Evolutionary conservation across 805 yeast species (phyloP).

Genomic region (Wickerhamiella qilinensis): DNA sequence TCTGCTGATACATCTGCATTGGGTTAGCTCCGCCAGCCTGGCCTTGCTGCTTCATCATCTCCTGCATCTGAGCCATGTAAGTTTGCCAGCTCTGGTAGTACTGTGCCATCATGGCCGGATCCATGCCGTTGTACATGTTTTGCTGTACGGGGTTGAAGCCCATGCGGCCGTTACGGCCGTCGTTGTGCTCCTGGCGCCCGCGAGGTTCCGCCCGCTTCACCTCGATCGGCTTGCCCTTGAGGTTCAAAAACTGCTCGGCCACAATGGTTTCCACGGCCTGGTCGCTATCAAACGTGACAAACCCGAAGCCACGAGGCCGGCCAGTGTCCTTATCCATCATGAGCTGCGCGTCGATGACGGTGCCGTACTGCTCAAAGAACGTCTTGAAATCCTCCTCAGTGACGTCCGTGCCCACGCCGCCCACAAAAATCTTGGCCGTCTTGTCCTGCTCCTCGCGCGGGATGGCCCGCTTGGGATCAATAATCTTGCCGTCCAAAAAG

Average conservation of each 20-base stretch:
- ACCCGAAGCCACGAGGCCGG: constrained; percentile 92
- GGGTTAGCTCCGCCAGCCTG: constrained; percentile 10
- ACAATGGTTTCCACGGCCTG: constrained; percentile 85
- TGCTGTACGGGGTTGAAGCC: constrained; percentile 6
- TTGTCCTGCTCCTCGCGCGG: constrained; percentile 95
- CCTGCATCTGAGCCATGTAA: constrained; percentile 25
- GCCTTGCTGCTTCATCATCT: constrained; percentile 22
- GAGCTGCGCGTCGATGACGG: constrained; percentile 85
- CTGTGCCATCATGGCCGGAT: constrained; percentile 27
- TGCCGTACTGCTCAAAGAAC: constrained; percentile 76
- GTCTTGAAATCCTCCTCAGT: constrained; percentile 79
- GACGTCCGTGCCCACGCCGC: constrained; percentile 90
- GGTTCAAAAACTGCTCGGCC: constrained; percentile 60
- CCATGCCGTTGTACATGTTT: constrained; percentile 20
- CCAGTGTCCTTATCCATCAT: constrained; percentile 98
- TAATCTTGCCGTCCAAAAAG: constrained; percentile 83
- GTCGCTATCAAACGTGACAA: constrained; percentile 87
- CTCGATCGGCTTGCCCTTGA: constrained; percentile 55
- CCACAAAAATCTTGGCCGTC: constrained; percentile 92
- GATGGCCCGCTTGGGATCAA: constrained; percentile 94
- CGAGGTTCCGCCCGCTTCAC: constrained; percentile 31
- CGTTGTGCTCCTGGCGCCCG: constrained; percentile 11
- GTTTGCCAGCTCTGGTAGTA: constrained; percentile 28
- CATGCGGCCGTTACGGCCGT: constrained; percentile 9
- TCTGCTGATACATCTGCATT: constrained; percentile 13